Conservation (phyloP, 768 basidiomycete genomes). For the Suillus weaverae region DNA sequence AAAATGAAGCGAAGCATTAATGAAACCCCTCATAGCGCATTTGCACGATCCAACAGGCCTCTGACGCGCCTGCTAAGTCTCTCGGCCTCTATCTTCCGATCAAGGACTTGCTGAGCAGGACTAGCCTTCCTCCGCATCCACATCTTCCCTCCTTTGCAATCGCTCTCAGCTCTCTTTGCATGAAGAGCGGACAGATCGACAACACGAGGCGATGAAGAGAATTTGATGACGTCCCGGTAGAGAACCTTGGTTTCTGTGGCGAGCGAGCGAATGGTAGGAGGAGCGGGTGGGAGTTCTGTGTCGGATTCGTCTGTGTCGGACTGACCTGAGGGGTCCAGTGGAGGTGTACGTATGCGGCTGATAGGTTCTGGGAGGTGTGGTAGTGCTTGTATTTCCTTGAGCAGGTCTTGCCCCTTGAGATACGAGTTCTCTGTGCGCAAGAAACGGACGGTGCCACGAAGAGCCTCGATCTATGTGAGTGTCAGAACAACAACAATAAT, state of each 20-base stretch:
- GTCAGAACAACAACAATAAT: constrained; percentile 12
- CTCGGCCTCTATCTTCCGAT: constrained; percentile 76
- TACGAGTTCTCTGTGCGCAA: constrained; percentile 92
- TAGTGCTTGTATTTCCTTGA: constrained; percentile 76
- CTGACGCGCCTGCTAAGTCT: constrained; percentile 66
- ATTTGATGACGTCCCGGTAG: constrained; percentile 85
- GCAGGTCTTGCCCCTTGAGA: constrained; percentile 89
- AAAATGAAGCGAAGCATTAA: background rate
- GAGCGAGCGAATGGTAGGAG: constrained; percentile 62
- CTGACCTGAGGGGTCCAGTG: constrained; percentile 59
- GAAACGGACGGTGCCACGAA: constrained; percentile 90
- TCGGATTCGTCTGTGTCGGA: constrained; percentile 70
- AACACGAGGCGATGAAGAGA: constrained; percentile 79
- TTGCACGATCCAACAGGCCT: constrained; percentile 69
- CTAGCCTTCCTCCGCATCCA: constrained; percentile 84
- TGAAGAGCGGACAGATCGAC: constrained; percentile 77
- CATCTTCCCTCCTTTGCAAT: constrained; percentile 44
- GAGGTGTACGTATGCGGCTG: constrained; percentile 58
- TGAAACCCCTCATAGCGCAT: constrained; percentile 21
- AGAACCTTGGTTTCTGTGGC: constrained; percentile 82
- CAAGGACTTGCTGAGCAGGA: constrained; percentile 79
- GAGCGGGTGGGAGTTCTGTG: constrained; percentile 45
- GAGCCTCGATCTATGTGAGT: constrained; percentile 71
- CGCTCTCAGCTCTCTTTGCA: constrained; percentile 49
- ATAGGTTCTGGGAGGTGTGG: constrained; percentile 58